Evolutionary conservation across 805 yeast species (phyloP), one percentile per base, ranked within the genome.

Genomic region (Debaryomyces tyrocola): DNA sequence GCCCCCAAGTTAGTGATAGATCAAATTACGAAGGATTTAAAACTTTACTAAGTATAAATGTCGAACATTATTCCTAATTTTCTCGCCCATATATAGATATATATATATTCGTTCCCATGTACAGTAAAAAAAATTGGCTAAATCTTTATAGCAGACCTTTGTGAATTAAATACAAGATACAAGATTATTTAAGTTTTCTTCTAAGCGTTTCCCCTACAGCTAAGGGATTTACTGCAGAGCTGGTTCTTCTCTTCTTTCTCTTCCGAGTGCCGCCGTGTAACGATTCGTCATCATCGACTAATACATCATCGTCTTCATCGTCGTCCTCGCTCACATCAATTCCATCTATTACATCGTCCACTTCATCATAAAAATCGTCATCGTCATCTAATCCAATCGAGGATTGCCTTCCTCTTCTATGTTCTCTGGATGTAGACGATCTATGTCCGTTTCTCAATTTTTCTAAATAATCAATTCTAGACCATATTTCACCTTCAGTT

Each of bases 1-100:
- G 98, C 97, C 15, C 97, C 98, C 18, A 88, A 84, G 53, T 55
- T 76, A 0, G 82, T 85, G 0, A 65, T 92, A 49, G 97, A 94
- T 63, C 82, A 84, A 60, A 82, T 92, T 45, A 91, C 98, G 0
- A 85, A 88, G 12, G 84, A 77, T 20, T 73, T 92, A 56, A 88
- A 85, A 62, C 70, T 92, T 48, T 89, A 87, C 59, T 90, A 66
- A 56, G 17, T 31, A 31, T 31, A 11, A 11, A 12, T 8, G 14
- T 31, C 7, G 17, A n/a, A 11, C 11, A 6, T 24, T 24, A 24
- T 24, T 24, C 18, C 18, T 24, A 24, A 24, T 24, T 24, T 24
- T 24, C 10, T 7, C 5, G 5, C 5, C 3, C 4, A 24, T 24
- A 24, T 9, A 9, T 24, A 24, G 2, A 24, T 7, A 24, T 24